Conservation (phyloP, 306 rosid genomes). For the Quercus cerris region DNA sequence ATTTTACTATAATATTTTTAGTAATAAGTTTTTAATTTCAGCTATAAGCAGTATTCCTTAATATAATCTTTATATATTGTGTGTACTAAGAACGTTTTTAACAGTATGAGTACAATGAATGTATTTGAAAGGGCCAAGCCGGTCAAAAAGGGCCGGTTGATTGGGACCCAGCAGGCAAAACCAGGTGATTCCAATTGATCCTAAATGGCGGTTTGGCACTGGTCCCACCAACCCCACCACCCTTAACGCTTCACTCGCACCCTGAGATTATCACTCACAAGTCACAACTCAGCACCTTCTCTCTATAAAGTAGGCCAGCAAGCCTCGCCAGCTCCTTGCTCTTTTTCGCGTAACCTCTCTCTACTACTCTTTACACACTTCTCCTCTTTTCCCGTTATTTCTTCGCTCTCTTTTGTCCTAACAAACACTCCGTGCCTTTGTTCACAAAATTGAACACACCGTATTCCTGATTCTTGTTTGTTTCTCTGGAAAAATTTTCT, state of each 20-base stretch:
- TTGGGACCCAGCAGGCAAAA: slow-evolving; percentile 23
- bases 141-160: slow-evolving; percentile 12
- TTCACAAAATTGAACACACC: background rate
- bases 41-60: no score
- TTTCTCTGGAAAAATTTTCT: slow-evolving; percentile 4
- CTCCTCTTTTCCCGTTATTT: background rate
- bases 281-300: no score
- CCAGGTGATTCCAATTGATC: background rate
- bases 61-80: no score
- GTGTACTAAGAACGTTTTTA: no score
- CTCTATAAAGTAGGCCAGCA: slow-evolving; percentile 32
- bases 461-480: slow-evolving; percentile 9
- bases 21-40: no score
- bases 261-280: no score
- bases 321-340: background rate
- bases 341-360: background rate
- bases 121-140: slow-evolving; percentile 11
- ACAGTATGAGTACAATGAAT: no score
- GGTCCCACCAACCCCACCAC: background rate
- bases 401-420: background rate
- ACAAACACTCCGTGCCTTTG: background rate
- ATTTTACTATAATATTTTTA: no score
- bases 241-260: background rate
- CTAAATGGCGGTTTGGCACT: background rate
- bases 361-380: background rate